These are phyloP conservation scores for Paraurostyla sp. DNA, from an alignment of 73 alveolate genomes.

Conservation along the genomic window DNA sequence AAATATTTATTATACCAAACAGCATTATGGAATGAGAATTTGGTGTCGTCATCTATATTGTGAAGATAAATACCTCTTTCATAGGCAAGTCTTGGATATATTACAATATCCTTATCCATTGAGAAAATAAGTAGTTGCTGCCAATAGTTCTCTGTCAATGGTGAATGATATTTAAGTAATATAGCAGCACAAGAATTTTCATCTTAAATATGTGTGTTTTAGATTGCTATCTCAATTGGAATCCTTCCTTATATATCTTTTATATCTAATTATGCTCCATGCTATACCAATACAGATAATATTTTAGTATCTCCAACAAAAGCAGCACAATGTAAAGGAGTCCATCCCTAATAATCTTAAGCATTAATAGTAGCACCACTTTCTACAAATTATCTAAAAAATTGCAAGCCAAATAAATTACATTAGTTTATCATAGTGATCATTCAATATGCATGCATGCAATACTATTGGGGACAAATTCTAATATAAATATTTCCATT, in stretches of 20 bases:
- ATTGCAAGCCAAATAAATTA: background rate
- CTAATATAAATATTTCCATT: conserved; percentile 54
- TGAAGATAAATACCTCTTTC: conserved; percentile 71
- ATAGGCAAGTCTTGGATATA: conserved; percentile 47
- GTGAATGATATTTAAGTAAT: background rate
- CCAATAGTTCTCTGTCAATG: conserved; percentile 53
- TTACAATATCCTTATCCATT: conserved; percentile 52
- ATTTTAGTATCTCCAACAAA: background rate
- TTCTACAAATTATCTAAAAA: conserved; percentile 28
- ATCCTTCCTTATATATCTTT: conserved; percentile 17
- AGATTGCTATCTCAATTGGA: conserved; percentile 49
- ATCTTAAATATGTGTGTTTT: conserved; percentile 19
- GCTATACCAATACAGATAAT: background rate
- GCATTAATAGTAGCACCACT: conserved; percentile 9
- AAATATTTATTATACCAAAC: conserved; percentile 3
- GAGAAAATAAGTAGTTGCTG: conserved; percentile 47
- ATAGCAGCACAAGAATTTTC: conserved; percentile 25
- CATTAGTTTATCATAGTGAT: conserved; percentile 39
- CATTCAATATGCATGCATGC: conserved; percentile 49
- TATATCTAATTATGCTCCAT: conserved; percentile 11
- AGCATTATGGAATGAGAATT: conserved; percentile 67
- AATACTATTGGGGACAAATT: conserved; percentile 46
- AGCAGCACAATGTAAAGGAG: conserved; percentile 65
- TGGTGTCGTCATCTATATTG: conserved; percentile 63
- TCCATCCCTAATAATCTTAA: conserved; percentile 61